Base-by-base conservation (phyloP, 1,284 basidiomycete species). In the Inonotus obliquus region DNA sequence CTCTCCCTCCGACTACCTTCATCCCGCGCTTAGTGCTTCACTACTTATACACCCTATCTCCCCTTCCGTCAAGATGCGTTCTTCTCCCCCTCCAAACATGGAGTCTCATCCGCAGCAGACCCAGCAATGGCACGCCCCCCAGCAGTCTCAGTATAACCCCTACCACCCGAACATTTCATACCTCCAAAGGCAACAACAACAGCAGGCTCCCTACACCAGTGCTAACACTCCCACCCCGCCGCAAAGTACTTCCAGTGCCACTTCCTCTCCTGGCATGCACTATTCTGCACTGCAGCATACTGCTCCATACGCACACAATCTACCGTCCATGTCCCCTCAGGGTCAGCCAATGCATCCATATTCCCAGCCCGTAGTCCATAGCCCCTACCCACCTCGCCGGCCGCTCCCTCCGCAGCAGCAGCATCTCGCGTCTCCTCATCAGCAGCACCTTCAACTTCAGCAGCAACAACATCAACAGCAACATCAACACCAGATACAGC, bases 291-390 rank as follows among this genome's bases (percentile, higher is more conserved):
- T 66, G 54, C 67, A 65, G 58, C 54, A 55, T 19, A 1, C 37
- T 5, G 60, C 64, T 23, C 67, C 72, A 64, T 73, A 71, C 65
- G 66, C 70, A 64, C 72, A 65, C 57, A 61, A 61, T 66, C 70
- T 65, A 65, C 67, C 66, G 70, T 60, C 69, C 71, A 74, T 70
- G 67, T 72, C 68, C 69, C 67, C 60, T n/a, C 69, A 32, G 51
- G 66, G 68, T 67, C 72, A 70, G 62, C 58, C 70, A 66, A 72
- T 64, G 66, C 65, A 72, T 51, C 25, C 66, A 54, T 64, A 66
- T 59, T 59, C 69, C 11, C 32, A 69, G 57, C 69, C 65, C 61
- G 52, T 51, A 17, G 19, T 59, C 27, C 57, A 49, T 49, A 59
- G 41, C 10, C 37, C 37, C 11, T 57, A 58, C 64, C 67, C 63